Base-by-base conservation (phyloP, 768 basidiomycete species). In the Fistulinella prunicolor region DNA sequence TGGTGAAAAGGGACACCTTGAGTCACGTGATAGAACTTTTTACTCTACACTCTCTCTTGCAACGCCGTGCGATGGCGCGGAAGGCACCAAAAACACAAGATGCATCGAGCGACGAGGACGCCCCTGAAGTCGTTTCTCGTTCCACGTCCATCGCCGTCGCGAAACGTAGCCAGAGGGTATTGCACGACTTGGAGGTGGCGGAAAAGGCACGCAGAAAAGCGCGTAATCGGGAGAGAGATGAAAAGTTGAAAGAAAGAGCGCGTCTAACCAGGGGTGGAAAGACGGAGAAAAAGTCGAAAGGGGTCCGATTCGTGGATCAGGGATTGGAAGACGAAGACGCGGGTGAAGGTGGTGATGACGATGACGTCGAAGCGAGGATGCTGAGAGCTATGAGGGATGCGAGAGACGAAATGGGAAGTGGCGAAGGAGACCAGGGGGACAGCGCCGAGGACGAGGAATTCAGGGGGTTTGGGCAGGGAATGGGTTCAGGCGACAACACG, bases 81-180 rank as follows among this genome's bases (percentile, higher is more conserved):
- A 65, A 60, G 46, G 9, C 24, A 41, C 56, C 38, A 20, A 44
- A 22, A 12, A 40, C 14, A 26, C 53, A 49, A 28, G 63, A 55
- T 13, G 3, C 17, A 26, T 59, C 61, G 29, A 69, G 66, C 46
- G 70, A 70, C 38, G 75, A 75, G 42, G 71, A 80, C 1, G 71
- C 72, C 1, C 82, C 82, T 1, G 80, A 82, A 52, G 58, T 75
- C 0, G 57, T 83, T 16, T 67, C 78, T 0, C 74, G 76, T n/a
- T 66, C 67, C 0, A 58, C 69, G 5, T 76, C 79, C 21, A 82
- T 75, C 57, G 70, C 70, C 20, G 54, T 65, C 12, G 71, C 64
- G 8, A 66, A 71, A 49, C 69, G 65, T 34, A 62, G 64, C 40
- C 64, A 72, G 22, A 64, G 66, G n/a, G 67, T 67, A 5, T 53